Evolutionary conservation across 2,329 filamentous ascomycete genomes (phyloP).

Genomic region (Xylaria sp.): DNA sequence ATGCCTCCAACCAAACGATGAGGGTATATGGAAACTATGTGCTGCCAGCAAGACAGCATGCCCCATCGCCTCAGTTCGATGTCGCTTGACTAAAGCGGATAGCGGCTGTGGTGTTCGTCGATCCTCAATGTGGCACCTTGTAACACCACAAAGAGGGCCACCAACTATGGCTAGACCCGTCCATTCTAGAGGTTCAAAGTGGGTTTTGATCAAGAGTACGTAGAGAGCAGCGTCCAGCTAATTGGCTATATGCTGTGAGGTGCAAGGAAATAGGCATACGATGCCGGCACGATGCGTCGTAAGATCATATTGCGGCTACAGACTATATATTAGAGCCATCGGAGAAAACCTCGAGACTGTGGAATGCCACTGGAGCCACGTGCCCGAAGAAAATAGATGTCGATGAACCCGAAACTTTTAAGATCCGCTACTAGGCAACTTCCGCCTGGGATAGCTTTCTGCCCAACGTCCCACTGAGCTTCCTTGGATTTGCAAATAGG

Average conservation of each 20-base stretch:
- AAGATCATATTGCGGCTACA: conserved; percentile 26
- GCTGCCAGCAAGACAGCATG: conserved; percentile 34
- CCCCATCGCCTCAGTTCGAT: conserved; percentile 24
- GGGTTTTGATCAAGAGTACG: conserved; percentile 35
- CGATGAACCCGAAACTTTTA: conserved; percentile 34
- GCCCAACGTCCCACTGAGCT: conserved; percentile 51
- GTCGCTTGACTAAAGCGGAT: conserved; percentile 33
- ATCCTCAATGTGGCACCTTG: conserved; percentile 33
- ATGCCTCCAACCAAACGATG: conserved; percentile 27
- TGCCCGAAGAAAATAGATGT: conserved; percentile 45
- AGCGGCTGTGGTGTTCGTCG: conserved; percentile 36
- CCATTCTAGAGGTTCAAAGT: conserved; percentile 33
- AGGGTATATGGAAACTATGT: conserved; percentile 30
- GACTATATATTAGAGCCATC: conserved; percentile 33
- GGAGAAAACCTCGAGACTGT: conserved; percentile 28
- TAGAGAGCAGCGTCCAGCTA: conserved; percentile 8
- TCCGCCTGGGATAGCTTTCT: conserved; percentile 44
- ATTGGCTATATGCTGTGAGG: conserved; percentile 15
- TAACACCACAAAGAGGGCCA: conserved; percentile 31
- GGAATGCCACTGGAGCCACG: conserved; percentile 54
- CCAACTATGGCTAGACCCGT: conserved; percentile 42
- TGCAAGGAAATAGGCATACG: conserved; percentile 24
- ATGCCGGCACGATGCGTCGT: conserved; percentile 16
- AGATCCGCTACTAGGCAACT: conserved; percentile 26
- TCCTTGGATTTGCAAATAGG: conserved; percentile 34